Evolutionary conservation across 805 yeast species (phyloP), one percentile per base, ranked within the genome.

Genomic region (Hanseniaspora mollemarum): DNA sequence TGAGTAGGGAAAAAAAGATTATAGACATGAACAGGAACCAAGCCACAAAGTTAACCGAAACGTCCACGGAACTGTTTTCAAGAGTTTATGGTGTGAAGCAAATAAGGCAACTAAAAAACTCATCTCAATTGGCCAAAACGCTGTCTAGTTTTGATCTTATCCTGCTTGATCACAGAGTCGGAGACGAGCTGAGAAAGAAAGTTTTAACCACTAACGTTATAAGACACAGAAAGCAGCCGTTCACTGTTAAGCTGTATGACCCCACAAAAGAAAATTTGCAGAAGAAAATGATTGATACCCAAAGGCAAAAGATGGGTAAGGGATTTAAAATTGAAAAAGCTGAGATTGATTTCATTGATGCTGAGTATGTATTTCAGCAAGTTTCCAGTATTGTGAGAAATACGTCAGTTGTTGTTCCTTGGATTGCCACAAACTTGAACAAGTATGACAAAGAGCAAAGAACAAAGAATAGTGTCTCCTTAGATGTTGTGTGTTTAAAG

Each of bases 281-380:
- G 16, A 51, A 51, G 22, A 43, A 35, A 12, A 9, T 39, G 26
- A 44, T 38, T 16, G 43, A 44, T 24, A 19, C 13, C n/a, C 39
- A 51, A n/a, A 43, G 44, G 32, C 53, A 51, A 21, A 51, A 44
- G 15, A 25, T 38, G 25, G 51, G 51, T 15, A 48, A 48, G n/a
- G 40, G 49, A 22, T 42, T 18, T 24, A 51, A 45, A 13, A 35
- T 51, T 2, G 48, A 51, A 28, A 51, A 51, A 24, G 72, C 71
- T 45, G 67, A 73, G 22, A 60, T 76, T 31, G 71, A 69, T 44
- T 74, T 72, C n/a, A 33, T 51, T 54, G 92, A 86, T 55, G 73
- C 83, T 0, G 70, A 71, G 41, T 82, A 75, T 58, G 78, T 86
- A 2, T 68, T 71, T 53, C 72, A 74, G 6, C 95, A 86, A 62